Percentiles rank a stretch among this genome's conserved stretches.
These are phyloP conservation scores for Linum tenue DNA, from an alignment of 345 rosid species.

Conservation along the genomic window DNA sequence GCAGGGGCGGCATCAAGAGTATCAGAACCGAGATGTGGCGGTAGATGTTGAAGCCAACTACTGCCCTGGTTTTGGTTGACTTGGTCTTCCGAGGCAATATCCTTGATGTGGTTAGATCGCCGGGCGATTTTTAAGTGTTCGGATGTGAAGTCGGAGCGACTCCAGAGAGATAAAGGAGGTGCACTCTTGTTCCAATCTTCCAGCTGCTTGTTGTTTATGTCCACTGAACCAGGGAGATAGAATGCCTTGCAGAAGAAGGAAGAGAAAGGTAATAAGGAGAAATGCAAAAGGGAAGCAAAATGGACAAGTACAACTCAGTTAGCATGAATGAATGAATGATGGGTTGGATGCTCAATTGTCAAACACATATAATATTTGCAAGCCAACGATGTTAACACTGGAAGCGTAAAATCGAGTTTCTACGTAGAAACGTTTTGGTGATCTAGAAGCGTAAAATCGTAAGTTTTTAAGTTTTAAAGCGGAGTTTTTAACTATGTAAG, in stretches of 20 bases:
- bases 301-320: not conserved
- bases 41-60: too few relatives aligned
- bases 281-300: not conserved
- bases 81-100: not conserved
- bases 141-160: slow-evolving; percentile 42
- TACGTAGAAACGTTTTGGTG: not conserved
- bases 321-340: too few relatives aligned
- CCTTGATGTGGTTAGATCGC: not conserved
- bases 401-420: too few relatives aligned
- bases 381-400: too few relatives aligned
- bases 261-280: not conserved
- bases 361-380: too few relatives aligned
- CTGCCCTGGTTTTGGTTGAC: not conserved
- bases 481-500: too few relatives aligned
- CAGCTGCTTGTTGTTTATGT: slow-evolving; percentile 31
- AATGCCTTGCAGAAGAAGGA: slow-evolving; percentile 36
- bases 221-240: slow-evolving; percentile 61
- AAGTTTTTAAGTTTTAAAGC: too few relatives aligned
- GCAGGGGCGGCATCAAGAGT: not conserved
- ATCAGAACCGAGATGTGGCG: too few relatives aligned
- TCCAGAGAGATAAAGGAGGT: slow-evolving; percentile 69
- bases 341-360: not conserved
- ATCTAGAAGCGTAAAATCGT: too few relatives aligned
- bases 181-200: slow-evolving; percentile 48
- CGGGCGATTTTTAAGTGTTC: slow-evolving; percentile 38